Evolutionary conservation across 2,329 filamentous ascomycete genomes (phyloP).

Genomic region (Hymenoscyphus albidus): DNA sequence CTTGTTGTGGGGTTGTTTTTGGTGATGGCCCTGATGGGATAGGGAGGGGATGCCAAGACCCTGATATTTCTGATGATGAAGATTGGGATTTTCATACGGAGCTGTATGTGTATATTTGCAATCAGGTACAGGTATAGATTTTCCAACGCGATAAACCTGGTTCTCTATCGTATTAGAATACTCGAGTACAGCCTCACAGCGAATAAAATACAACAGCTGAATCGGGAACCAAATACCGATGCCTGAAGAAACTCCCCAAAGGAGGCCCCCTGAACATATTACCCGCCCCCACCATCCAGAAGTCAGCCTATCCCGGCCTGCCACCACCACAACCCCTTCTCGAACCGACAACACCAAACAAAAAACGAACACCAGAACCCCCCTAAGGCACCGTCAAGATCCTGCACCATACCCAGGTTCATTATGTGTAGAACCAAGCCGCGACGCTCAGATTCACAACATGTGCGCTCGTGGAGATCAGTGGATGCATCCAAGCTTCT

Average conservation of each 20-base stretch:
- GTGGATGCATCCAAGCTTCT: conserved; percentile 1
- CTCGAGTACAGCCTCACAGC: too few species aligned
- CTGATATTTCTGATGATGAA: too few species aligned
- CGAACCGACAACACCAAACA: background rate
- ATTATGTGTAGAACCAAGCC: background rate
- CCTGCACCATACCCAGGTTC: background rate
- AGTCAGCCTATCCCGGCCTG: background rate
- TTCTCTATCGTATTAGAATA: too few species aligned
- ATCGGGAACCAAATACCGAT: background rate
- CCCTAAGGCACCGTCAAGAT: background rate
- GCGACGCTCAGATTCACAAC: background rate
- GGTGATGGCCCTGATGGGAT: background rate
- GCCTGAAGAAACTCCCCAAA: background rate
- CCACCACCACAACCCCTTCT: background rate
- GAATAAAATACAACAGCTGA: background rate
- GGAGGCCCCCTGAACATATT: background rate
- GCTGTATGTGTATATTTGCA: too few species aligned
- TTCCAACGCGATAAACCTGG: too few species aligned
- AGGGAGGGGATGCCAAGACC: background rate
- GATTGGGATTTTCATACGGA: too few species aligned
- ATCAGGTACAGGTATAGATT: too few species aligned
- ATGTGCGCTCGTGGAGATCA: background rate
- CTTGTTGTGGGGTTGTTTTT: background rate
- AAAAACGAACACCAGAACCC: background rate
- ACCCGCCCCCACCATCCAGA: background rate